Percentiles rank a stretch among this genome's conserved stretches.
These are phyloP conservation scores for Eremothecium gossypii DNA, from an alignment of 1,139 yeast species.

Conservation along the genomic window DNA sequence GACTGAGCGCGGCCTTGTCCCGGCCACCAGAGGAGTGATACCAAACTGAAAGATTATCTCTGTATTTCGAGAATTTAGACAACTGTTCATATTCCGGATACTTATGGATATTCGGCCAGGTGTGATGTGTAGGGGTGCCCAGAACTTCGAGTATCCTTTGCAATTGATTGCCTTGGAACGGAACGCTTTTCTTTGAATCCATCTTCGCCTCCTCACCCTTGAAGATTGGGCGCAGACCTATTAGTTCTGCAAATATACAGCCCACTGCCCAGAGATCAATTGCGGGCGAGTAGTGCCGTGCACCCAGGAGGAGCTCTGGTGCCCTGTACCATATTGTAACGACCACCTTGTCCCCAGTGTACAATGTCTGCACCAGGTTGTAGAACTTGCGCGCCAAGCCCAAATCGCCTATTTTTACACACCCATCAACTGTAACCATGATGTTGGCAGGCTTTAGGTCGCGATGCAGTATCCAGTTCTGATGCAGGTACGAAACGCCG, in stretches of 20 bases:
- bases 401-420: constrained; percentile 89
- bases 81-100: constrained; percentile 79
- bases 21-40: constrained; percentile 71
- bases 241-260: constrained; percentile 84
- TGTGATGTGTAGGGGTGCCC: constrained; percentile 71
- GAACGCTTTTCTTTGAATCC: constrained; percentile 85
- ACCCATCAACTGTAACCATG: constrained; percentile 85
- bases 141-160: constrained; percentile 81
- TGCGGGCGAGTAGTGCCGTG: constrained; percentile 90
- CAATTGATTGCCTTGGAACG: constrained; percentile 88
- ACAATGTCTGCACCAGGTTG: constrained; percentile 80
- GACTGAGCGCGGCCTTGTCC: constrained; percentile 56
- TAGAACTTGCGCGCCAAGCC: constrained; percentile 90
- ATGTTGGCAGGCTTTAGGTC: constrained; percentile 97
- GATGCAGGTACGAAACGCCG: constrained; percentile 86
- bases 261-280: constrained; percentile 97
- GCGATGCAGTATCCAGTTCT: constrained; percentile 92
- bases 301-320: constrained; percentile 84
- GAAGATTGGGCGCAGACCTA: constrained; percentile 84
- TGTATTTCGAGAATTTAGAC: constrained; percentile 54
- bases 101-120: constrained; percentile 69
- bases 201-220: constrained; percentile 97
- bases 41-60: constrained; percentile 72
- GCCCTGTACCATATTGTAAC: constrained; percentile 98
- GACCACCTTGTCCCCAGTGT: constrained; percentile 93